Evolutionary conservation across 2,329 filamentous ascomycete genomes (phyloP), one percentile per base, ranked within the genome.

Genomic region (Aspergillus sp.): DNA sequence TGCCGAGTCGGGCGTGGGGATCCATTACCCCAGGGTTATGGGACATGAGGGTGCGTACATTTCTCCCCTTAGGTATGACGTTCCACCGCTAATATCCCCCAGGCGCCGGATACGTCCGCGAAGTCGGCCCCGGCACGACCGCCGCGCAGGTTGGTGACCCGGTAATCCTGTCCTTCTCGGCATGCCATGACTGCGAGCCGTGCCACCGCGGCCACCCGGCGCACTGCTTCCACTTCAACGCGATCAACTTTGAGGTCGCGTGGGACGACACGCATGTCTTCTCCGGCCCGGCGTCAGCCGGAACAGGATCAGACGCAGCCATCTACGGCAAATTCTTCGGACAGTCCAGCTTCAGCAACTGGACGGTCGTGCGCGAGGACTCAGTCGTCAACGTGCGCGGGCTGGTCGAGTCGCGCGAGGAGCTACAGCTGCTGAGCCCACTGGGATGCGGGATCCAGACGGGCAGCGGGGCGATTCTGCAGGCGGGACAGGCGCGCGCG

Each of bases 41-140:
- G 81, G 81, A 2, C 81, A 84, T 55, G 81, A 83, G 69, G 80
- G 80, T 73, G 20, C 5, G 32, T 11, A 23, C 34, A 38, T 38
- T 29, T 20, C 5, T 40, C 17, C 16, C 43, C 17, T 3, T 16
- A 19, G 11, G 17, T 45, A 20, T 38, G 19, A 44, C 53, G 3
- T 29, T 11, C 20, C 13, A 38, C 65, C 3, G 20, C 21, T 21
- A 14, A 17, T 5, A 3, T 11, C 13, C 2, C 2, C 13, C 23
- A 59, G 55, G 49, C 3, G 69, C 78, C 1, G 80, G 81, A 5
- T 76, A 80, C 50, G 79, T 84, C 13, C 71, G 71, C 49, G 63
- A 70, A 49, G 64, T 77, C 40, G 78, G 78, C 3, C 60, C 64
- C 2, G 69, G 67, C 1, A 71, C 78, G 13, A 72, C 65, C 1